Percentiles rank a stretch among this genome's conserved stretches.
Conservation (phyloP, 2,329 filamentous ascomycete species). For the Fusarium succisae region DNA sequence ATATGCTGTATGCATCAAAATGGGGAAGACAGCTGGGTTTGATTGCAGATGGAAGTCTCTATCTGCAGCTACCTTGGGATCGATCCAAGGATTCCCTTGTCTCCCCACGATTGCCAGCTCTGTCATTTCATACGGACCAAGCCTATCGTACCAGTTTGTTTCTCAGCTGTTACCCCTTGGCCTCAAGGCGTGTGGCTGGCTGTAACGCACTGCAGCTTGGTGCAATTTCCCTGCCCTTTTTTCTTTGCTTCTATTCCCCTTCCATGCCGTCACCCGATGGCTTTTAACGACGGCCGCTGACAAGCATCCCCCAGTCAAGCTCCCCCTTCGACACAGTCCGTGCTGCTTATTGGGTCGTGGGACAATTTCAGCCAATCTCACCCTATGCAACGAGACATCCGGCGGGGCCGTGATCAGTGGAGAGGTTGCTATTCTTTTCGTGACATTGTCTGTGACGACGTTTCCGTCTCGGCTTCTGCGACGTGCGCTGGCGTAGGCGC, state of each 20-base stretch:
- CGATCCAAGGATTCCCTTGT: conserved; percentile 31
- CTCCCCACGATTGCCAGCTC: conserved; percentile 36
- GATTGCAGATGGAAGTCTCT: conserved; percentile 5
- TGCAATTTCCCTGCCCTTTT: conserved; percentile 39
- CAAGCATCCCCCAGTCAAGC: conserved; percentile 61
- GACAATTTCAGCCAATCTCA: conserved; percentile 88
- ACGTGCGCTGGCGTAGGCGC: conserved; percentile 33
- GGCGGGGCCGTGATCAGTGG: conserved; percentile 81
- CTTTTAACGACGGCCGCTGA: conserved; percentile 37
- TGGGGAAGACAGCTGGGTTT: conserved; percentile 7
- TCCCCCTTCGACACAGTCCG: conserved; percentile 69
- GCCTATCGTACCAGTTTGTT: conserved; percentile 18
- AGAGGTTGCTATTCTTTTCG: conserved; percentile 87
- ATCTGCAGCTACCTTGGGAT: conserved; percentile 22
- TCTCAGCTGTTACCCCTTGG: conserved; percentile 14
- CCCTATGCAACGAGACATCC: conserved; percentile 80
- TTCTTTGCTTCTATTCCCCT: conserved; percentile 39
- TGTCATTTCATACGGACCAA: not conserved
- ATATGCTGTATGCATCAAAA: conserved; percentile 5
- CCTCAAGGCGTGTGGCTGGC: conserved; percentile 29
- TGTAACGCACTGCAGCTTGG: conserved; percentile 14
- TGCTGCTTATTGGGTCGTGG: conserved; percentile 91
- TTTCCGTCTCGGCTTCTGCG: conserved; percentile 52
- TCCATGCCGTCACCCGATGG: conserved; percentile 30
- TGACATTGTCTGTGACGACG: conserved; percentile 84